These are phyloP conservation scores for sorghum (Sorghum bicolor) DNA, from an alignment of 176 grass and related monocot genomes.

Conservation along the genomic window Sorghum_bicolor_NCBIv3 NC_012876.2:2802001-2802500, in stretches of 20 bases:
- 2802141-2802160: slow-evolving; percentile 14
- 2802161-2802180: slow-evolving; percentile 68
- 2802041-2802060: not conserved
- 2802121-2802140: slow-evolving; percentile 8
- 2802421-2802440: not conserved
- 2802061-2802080: not conserved
- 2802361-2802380: not conserved
- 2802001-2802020: slow-evolving; percentile 45
- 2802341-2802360: not conserved
- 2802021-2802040: not conserved
- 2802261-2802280: not conserved
- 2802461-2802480: not conserved
- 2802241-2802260: slow-evolving; percentile 55
- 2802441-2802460: not conserved
- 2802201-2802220: slow-evolving; percentile 74
- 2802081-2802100: not conserved
- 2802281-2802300: not conserved
- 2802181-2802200: slow-evolving; percentile 94
- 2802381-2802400: not conserved
- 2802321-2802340: not conserved
- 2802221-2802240: slow-evolving; percentile 70
- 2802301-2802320: not conserved
- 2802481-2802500: not conserved
- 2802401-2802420: not conserved
- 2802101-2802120: not conserved